Evolutionary conservation across 225 moss, liverwort and hornwort genomes (phyloP).

Genomic region (Rhytidiadelphus loreus): DNA sequence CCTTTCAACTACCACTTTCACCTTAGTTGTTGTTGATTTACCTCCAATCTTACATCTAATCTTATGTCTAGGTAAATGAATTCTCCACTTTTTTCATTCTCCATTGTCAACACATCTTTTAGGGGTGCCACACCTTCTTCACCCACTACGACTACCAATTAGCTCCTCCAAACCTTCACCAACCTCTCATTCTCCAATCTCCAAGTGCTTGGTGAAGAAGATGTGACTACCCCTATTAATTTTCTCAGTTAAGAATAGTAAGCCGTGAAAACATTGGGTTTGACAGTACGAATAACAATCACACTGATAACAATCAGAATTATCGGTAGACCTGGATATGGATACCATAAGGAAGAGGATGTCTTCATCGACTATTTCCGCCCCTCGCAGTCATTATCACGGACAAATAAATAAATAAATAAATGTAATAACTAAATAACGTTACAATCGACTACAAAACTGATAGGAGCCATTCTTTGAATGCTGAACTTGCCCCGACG

Average conservation of each 20-base stretch:
- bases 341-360: neutral
- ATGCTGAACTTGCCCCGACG: neutral
- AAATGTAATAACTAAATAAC: neutral
- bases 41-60: too few relatives aligned
- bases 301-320: neutral
- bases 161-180: too few relatives aligned
- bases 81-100: too few relatives aligned
- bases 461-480: neutral
- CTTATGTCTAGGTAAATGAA: too few relatives aligned
- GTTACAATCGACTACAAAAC: constrained; percentile 13
- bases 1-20: too few relatives aligned
- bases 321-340: neutral
- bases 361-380: neutral
- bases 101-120: too few relatives aligned
- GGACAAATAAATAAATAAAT: neutral
- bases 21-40: too few relatives aligned
- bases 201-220: too few relatives aligned
- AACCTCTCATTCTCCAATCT: too few relatives aligned
- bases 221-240: too few relatives aligned
- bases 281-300: neutral
- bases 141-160: too few relatives aligned
- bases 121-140: too few relatives aligned
- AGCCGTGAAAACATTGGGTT: neutral
- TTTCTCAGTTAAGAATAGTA: neutral
- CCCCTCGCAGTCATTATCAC: neutral